Base-by-base conservation (phyloP, 2,329 filamentous ascomycete genomes). In the Nemania sp. region DNA sequence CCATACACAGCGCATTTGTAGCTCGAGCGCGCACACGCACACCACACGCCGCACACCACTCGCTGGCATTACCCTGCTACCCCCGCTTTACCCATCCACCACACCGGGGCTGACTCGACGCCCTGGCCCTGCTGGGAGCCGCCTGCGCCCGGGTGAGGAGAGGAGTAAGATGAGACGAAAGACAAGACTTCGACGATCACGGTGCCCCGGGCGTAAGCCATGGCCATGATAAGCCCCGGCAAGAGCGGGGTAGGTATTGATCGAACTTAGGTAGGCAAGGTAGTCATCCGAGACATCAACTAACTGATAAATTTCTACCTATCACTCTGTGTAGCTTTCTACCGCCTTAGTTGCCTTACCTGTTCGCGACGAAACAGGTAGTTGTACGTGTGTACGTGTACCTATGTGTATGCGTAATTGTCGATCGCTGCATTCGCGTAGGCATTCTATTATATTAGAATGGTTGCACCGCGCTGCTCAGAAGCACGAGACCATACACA, bases 51-150 rank as follows among this genome's bases (percentile, higher is more conserved):
- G 10, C 11, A 39, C 15, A n/a, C 11, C 11, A n/a, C 35, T 5
- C 35, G 15, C 35, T 13, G 12, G 12, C 35, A 39, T 10, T 20
- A 10, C 40, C 40, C 17, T 20, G 15, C 3, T 9, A 17, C 46
- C 40, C 21, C 47, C 21, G 29, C 37, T 32, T 42, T 25, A n/a
- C 35, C 47, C 42, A 29, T 20, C 54, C 47, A 34, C 48, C 51
- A 62, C 59, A 53, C 59, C 47, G 60, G 57, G 56, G 54, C 60
- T 65, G 37, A 46, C 59, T 59, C 43, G 52, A 58, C 29, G 29
- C 20, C 25, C 48, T 43, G n/a, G n/a, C n/a, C n/a, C n/a, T n/a
- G n/a, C 43, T 43, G 46, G 46, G 57, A 58, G 58, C 47, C 58
- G 60, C 54, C 54, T 43, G 18, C 51, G 55, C 50, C 59, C 59